phyloP scores from a whole-genome alignment of 331 rosid species.

The Phaseolus coccineus region DNA sequence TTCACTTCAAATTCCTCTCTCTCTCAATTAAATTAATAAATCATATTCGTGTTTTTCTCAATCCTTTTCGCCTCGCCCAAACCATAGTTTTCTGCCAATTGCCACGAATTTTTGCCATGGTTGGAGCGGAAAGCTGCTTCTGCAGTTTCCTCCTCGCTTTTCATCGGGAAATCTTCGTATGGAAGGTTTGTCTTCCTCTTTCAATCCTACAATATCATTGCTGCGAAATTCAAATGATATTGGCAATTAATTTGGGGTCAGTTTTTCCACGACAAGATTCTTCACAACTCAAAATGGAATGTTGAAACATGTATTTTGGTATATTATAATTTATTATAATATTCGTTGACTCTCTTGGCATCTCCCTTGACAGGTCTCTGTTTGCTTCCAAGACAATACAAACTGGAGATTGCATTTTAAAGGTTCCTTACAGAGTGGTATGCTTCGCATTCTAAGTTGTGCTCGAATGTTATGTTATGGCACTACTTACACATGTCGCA shows the following conservation, averaged over 20 bases:
- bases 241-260: not conserved
- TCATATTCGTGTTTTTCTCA: not conserved
- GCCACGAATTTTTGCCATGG: constrained; percentile 69
- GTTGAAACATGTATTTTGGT: not conserved
- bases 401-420: constrained; percentile 68
- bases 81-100: constrained; percentile 34
- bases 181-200: constrained; percentile 56
- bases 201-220: not conserved
- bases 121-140: constrained; percentile 66
- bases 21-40: not conserved
- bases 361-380: constrained; percentile 54
- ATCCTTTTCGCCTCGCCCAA: not conserved
- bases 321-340: not conserved
- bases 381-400: constrained; percentile 69
- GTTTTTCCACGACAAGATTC: not conserved
- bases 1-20: constrained; percentile 34
- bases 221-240: not conserved
- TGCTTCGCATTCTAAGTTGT: constrained; percentile 14
- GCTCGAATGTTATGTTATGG: not conserved
- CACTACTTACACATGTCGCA: constrained; percentile 11
- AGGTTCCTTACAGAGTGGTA: constrained; percentile 78
- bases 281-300: not conserved
- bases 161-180: constrained; percentile 60
- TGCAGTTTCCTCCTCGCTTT: constrained; percentile 68
- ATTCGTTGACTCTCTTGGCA: not conserved